A percentile compares a stretch with the other conserved stretches of the same genome.
Evolutionary conservation across 139 green algal species (phyloP).

Genomic region (Monoraphidium neglectum): DNA sequence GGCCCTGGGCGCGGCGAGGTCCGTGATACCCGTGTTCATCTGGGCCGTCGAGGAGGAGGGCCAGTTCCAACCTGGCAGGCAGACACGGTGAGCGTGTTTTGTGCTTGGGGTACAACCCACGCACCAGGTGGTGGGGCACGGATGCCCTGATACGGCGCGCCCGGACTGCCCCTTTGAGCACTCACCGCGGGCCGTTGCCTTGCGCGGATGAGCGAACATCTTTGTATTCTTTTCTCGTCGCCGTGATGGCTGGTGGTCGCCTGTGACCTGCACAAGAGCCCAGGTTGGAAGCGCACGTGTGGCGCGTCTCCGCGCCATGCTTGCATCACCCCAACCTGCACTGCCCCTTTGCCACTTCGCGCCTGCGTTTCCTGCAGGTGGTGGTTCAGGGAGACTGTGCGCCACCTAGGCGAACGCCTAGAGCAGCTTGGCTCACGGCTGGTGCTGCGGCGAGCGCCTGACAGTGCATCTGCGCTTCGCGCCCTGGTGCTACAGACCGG

Average conservation of each 20-base stretch:
- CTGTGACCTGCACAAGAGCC: too few species aligned
- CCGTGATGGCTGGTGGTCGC: too few species aligned
- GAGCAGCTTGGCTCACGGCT: conserved; percentile 71
- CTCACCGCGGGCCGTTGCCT: too few species aligned
- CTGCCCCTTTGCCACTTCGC: not conserved
- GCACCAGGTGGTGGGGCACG: conserved; percentile 15
- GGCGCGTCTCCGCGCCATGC: not conserved
- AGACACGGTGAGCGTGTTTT: conserved; percentile 80
- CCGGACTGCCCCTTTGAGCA: too few species aligned
- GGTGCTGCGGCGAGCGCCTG: conserved; percentile 55
- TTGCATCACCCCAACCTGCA: not conserved
- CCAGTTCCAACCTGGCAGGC: conserved; percentile 89
- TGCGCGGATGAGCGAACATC: too few species aligned
- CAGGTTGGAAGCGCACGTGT: too few species aligned
- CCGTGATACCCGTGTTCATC: conserved; percentile 88
- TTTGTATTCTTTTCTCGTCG: too few species aligned
- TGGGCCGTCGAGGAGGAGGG: conserved; percentile 94
- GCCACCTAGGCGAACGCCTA: conserved; percentile 57
- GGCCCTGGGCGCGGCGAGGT: conserved; percentile 47
- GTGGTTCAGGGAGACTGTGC: conserved; percentile 55
- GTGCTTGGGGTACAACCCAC: conserved; percentile 48
- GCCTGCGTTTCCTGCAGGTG: conserved; percentile 6
- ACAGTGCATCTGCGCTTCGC: conserved; percentile 59
- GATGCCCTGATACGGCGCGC: not conserved
- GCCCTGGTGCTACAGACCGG: conserved; percentile 61